A percentile compares a stretch with the other conserved stretches of the same genome.
phyloP scores from a whole-genome alignment of 495 filamentous ascomycete species.

The Daldinia concentrica region DNA sequence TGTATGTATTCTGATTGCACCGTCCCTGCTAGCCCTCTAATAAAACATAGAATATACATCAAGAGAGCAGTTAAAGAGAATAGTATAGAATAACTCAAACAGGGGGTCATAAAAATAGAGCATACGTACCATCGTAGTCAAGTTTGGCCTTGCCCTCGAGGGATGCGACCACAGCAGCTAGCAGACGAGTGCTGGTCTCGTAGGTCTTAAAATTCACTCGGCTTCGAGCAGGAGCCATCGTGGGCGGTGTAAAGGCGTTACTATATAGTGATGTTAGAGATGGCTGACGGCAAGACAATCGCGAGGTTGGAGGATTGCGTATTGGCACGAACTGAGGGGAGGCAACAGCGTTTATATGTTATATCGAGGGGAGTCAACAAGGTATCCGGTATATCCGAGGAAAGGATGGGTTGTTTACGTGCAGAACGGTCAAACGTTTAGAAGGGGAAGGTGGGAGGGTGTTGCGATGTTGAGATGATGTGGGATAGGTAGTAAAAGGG shows the following conservation, averaged over 20 bases:
- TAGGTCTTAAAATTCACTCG: constrained; percentile 59
- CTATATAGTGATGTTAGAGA: constrained; percentile 1
- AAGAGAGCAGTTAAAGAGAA: background rate
- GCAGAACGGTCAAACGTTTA: background rate
- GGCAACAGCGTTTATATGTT: background rate
- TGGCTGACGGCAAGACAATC: background rate
- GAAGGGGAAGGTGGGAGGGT: background rate
- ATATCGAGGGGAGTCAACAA: background rate
- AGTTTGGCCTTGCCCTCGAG: constrained; percentile 52
- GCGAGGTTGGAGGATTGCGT: background rate
- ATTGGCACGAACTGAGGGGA: background rate
- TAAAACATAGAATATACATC: background rate
- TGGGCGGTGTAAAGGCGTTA: constrained; percentile 11
- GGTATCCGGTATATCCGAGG: background rate
- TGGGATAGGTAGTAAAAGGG: background rate
- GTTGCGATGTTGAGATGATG: background rate
- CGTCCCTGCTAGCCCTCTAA: background rate
- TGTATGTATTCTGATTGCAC: background rate
- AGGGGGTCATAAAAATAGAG: background rate
- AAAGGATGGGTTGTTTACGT: background rate
- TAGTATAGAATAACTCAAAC: background rate
- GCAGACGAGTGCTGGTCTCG: constrained; percentile 58
- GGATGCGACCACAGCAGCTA: constrained; percentile 61
- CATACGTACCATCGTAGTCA: constrained; percentile 60
- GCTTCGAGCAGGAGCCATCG: constrained; percentile 43